Evolutionary conservation across 768 basidiomycete genomes (phyloP), one percentile per base, ranked within the genome.

Genomic region (Suillus americanus): DNA sequence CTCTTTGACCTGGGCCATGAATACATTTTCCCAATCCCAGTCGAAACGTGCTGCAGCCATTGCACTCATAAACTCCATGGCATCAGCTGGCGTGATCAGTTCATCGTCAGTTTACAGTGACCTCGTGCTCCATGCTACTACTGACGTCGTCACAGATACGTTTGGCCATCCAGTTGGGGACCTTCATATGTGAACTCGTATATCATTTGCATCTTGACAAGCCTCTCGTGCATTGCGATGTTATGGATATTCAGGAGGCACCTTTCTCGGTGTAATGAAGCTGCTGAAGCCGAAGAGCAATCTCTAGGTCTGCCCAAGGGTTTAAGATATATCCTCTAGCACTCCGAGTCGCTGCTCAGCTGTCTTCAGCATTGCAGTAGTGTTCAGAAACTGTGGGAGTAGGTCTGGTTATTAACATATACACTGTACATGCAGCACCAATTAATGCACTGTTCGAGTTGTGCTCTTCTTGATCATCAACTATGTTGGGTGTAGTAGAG

Each of bases 1-100:
- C 64, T 86, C 90, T 69, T 77, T 79, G 71, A 74, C 81, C 16
- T 83, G 82, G 85, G 76, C 83, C 60, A 80, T 79, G 61, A 84
- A 81, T 66, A 80, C 82, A 5, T 80, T 96, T 76, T 87, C 92
- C 23, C 85, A 88, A 20, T 87, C 94, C 25, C 86, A 92, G 2
- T 85, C 89, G 25, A 95, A 95, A 75, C 88, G 94, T 6, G 91
- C 93, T 10, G 89, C 94, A 20, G 89, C 88, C 16, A 80, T 96
- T 46, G 94, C 92, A 1, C 75, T 91, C 61, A 85, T 94, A 71
- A 94, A 93, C 73, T 85, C 89, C 38, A 84, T 92, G 70, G 89
- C 87, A 13, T 87, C 92, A 70, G 80, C 91, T 9, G 94, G 94
- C 0, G 94, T 94, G 77, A 81, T 96, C 37, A 78, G 86, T 50